phyloP scores from a whole-genome alignment of 805 yeast species.

The Metschnikowia hibisci region DNA sequence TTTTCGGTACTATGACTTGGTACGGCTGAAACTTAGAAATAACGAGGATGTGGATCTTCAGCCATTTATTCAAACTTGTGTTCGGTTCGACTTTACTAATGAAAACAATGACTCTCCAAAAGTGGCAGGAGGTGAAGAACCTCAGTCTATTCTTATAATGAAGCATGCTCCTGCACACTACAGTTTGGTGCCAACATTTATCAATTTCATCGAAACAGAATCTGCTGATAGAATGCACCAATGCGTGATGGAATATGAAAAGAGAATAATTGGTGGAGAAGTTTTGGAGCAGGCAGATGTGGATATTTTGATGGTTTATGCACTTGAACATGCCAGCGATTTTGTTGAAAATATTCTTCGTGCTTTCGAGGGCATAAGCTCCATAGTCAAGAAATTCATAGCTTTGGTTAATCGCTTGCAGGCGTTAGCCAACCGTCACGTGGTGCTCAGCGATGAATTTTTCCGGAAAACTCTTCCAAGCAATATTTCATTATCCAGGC shows the following conservation, averaged over 20 bases:
- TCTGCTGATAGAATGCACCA: not conserved
- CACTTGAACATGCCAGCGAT: conserved; percentile 5
- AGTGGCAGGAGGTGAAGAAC: not conserved
- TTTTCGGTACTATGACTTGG: conserved; percentile 13
- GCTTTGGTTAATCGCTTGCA: conserved; percentile 10
- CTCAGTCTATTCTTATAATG: not conserved
- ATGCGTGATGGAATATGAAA: not conserved
- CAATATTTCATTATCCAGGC: not conserved
- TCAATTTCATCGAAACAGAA: not conserved
- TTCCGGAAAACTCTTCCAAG: not conserved
- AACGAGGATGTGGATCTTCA: conserved; percentile 1
- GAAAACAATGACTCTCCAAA: not conserved
- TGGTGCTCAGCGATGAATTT: conserved; percentile 7
- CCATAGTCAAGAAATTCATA: conserved; percentile 7
- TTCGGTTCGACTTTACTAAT: not conserved
- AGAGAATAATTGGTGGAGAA: not conserved
- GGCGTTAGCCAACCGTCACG: conserved; percentile 8
- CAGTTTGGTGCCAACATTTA: not conserved
- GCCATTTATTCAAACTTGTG: not conserved
- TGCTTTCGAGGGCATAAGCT: conserved; percentile 8
- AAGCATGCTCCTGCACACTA: not conserved
- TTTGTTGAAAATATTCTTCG: conserved; percentile 11
- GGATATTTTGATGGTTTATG: conserved; percentile 3
- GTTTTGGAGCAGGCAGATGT: not conserved
- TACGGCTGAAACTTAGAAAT: conserved; percentile 4